Evolutionary conservation across 2,329 filamentous ascomycete species (phyloP).

Genomic region (Verticillium longisporum): DNA sequence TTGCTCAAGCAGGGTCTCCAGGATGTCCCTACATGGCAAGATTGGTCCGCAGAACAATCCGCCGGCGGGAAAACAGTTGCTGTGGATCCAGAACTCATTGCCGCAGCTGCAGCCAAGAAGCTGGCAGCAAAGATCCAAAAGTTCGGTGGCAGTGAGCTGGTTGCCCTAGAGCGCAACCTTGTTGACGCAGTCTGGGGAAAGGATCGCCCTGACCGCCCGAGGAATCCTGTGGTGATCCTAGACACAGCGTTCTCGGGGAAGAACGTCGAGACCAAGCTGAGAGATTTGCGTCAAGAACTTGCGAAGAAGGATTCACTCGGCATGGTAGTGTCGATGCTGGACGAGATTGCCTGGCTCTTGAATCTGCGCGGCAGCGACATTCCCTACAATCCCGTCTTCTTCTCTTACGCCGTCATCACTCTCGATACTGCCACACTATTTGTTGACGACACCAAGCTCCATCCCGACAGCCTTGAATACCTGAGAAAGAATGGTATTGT

Average conservation of each 20-base stretch:
- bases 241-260: slow-evolving; percentile 73
- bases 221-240: slow-evolving; percentile 68
- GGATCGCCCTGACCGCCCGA: slow-evolving; percentile 66
- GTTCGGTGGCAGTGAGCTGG: slow-evolving; percentile 69
- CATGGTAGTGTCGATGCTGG: slow-evolving; percentile 88
- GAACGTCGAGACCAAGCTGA: slow-evolving; percentile 72
- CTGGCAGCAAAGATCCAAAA: slow-evolving; percentile 82
- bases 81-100: slow-evolving; percentile 83
- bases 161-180: slow-evolving; percentile 73
- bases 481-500: slow-evolving; percentile 62
- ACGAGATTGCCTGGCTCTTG: slow-evolving; percentile 98
- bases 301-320: slow-evolving; percentile 83
- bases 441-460: slow-evolving; percentile 73
- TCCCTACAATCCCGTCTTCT: slow-evolving; percentile 96
- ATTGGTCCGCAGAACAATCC: slow-evolving; percentile 87
- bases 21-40: slow-evolving; percentile 94
- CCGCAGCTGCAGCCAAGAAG: slow-evolving; percentile 57
- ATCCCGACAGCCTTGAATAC: slow-evolving; percentile 59
- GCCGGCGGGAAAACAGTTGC: slow-evolving; percentile 81
- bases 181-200: slow-evolving; percentile 86
- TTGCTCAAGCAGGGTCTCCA: slow-evolving; percentile 89
- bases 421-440: slow-evolving; percentile 72
- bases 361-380: slow-evolving; percentile 94
- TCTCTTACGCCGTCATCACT: slow-evolving; percentile 89
- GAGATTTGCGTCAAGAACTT: slow-evolving; percentile 82